These are phyloP conservation scores for Serendipita sp. DNA, from an alignment of 768 basidiomycete species.

Conservation along the genomic window DNA sequence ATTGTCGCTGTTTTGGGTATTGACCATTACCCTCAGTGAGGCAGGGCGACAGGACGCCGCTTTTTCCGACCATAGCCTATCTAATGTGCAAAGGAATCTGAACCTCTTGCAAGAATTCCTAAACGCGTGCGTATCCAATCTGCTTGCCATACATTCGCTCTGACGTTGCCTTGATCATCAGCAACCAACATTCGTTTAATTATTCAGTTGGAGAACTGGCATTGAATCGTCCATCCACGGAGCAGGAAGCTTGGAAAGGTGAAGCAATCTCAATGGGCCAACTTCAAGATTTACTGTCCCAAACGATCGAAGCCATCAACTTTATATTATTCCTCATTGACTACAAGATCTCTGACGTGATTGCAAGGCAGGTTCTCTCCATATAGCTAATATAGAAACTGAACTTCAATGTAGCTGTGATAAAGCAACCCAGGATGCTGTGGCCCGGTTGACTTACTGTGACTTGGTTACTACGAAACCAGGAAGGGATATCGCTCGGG, in stretches of 20 bases:
- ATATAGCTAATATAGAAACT: background rate
- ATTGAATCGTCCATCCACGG: constrained; percentile 31
- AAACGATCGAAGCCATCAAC: constrained; percentile 86
- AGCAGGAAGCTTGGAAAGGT: constrained; percentile 85
- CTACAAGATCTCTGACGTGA: constrained; percentile 72
- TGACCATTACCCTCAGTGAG: background rate
- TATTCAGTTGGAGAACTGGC: constrained; percentile 56
- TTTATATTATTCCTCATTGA: constrained; percentile 87
- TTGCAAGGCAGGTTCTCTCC: constrained; percentile 44
- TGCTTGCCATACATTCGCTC: background rate
- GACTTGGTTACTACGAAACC: constrained; percentile 70
- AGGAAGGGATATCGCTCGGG: constrained; percentile 76
- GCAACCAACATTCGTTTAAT: constrained; percentile 75
- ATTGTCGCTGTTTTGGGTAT: constrained; percentile 1
- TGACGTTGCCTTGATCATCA: constrained; percentile 18
- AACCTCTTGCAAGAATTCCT: constrained; percentile 54
- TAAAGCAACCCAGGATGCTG: constrained; percentile 46
- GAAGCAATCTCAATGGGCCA: constrained; percentile 74
- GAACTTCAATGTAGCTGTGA: constrained; percentile 43
- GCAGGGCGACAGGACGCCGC: constrained; percentile 34
- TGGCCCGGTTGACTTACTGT: constrained; percentile 63
- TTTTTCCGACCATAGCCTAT: constrained; percentile 42
- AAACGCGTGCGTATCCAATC: constrained; percentile 7
- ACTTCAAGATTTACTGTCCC: constrained; percentile 52
- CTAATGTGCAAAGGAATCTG: constrained; percentile 65